phyloP scores from a whole-genome alignment of 345 rosid genomes.

The Eucalyptus camaldulensis region DNA sequence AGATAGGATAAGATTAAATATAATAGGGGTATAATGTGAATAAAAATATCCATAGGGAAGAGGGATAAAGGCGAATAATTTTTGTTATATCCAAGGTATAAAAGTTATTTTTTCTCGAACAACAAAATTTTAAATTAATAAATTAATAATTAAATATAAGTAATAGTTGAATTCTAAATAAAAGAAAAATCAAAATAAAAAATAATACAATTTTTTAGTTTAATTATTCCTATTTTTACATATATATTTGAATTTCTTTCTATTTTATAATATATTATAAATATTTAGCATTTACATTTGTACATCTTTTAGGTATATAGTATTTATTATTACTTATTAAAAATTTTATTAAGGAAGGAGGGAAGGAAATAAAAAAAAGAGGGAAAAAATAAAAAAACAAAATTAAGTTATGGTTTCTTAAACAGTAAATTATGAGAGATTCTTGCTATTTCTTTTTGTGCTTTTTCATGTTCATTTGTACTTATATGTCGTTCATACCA shows the following conservation, averaged over 20 bases:
- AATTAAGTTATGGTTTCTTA: background rate
- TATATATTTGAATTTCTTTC: background rate
- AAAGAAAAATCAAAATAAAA: too few relatives aligned
- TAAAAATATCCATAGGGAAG: background rate
- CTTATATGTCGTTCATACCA: background rate
- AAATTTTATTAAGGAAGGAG: too few relatives aligned
- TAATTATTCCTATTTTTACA: background rate
- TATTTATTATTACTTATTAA: too few relatives aligned
- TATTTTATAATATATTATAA: too few relatives aligned
- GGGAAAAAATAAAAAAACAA: too few relatives aligned
- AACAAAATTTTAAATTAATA: too few relatives aligned
- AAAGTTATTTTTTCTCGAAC: background rate
- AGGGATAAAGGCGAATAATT: background rate
- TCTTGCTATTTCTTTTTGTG: background rate
- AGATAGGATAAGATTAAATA: too few relatives aligned
- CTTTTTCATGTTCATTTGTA: background rate
- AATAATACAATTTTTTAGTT: background rate
- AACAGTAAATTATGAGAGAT: background rate
- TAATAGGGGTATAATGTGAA: background rate
- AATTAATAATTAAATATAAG: too few relatives aligned
- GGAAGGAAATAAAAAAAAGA: background rate
- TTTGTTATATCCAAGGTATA: background rate
- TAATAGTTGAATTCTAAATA: background rate
- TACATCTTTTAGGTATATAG: background rate
- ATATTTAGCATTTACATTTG: background rate